Evolutionary conservation across 192 early-diverging fungal genomes (phyloP).

Genomic region (Phlyctochytrium arcticum): DNA sequence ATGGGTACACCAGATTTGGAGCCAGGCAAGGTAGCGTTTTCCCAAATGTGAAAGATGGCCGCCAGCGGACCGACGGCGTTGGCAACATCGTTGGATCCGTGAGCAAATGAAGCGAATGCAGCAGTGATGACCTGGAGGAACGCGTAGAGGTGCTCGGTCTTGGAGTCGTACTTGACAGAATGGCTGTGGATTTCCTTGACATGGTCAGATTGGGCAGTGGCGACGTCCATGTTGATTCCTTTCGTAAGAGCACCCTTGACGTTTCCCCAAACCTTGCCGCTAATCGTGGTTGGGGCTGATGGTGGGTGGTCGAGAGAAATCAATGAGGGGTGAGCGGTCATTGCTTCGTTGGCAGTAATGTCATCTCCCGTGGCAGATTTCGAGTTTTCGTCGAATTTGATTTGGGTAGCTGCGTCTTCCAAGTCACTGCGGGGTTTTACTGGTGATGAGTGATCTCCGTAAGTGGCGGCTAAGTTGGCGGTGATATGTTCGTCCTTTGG

Average conservation of each 20-base stretch:
- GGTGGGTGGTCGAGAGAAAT: background rate
- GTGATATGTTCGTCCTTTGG: conserved; percentile 22
- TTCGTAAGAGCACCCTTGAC: conserved; percentile 20
- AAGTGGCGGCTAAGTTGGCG: conserved; percentile 3
- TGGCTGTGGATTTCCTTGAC: conserved; percentile 53
- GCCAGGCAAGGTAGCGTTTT: conserved; percentile 35
- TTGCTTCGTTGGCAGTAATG: conserved; percentile 21
- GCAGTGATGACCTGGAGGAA: conserved; percentile 79
- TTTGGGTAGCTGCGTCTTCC: conserved; percentile 13
- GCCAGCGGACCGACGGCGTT: conserved; percentile 81
- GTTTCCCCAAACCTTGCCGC: conserved; percentile 11
- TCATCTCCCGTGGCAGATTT: conserved; percentile 25
- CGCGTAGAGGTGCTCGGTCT: conserved; percentile 78
- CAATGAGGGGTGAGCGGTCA: background rate
- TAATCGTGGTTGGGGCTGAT: background rate
- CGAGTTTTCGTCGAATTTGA: conserved; percentile 26
- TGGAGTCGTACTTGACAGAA: conserved; percentile 64
- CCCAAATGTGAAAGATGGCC: conserved; percentile 72
- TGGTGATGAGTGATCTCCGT: conserved; percentile 8
- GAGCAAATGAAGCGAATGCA: conserved; percentile 77
- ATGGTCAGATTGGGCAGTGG: conserved; percentile 11
- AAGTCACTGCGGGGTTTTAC: conserved; percentile 3
- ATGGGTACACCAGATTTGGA: conserved; percentile 61
- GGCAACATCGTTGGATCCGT: conserved; percentile 83
- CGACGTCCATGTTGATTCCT: conserved; percentile 32